Evolutionary conservation across 2,329 filamentous ascomycete species (phyloP).

Genomic region (Colletotrichum sojae): DNA sequence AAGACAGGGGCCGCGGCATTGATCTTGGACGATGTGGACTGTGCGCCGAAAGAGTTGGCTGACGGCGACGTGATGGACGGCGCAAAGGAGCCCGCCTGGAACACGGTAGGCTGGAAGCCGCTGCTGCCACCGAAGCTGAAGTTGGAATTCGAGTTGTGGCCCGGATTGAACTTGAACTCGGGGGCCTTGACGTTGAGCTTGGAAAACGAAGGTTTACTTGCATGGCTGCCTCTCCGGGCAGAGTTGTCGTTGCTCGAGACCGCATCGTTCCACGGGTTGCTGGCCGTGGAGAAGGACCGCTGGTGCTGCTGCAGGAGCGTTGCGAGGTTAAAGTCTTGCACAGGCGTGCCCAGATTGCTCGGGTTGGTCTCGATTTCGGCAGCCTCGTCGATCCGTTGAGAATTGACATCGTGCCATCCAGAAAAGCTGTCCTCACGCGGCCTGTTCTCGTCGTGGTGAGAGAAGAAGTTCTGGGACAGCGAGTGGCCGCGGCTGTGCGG

Average conservation of each 20-base stretch:
- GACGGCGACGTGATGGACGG: constrained; percentile 52
- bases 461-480: constrained; percentile 76
- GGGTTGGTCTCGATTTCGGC: constrained; percentile 82
- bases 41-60: constrained; percentile 56
- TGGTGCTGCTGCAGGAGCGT: constrained; percentile 63
- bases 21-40: constrained; percentile 67
- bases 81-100: constrained; percentile 55
- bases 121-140: constrained; percentile 65
- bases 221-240: constrained; percentile 67
- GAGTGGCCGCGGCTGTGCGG: constrained; percentile 83
- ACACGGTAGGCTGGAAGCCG: constrained; percentile 64
- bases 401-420: constrained; percentile 57
- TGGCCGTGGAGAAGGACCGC: constrained; percentile 68
- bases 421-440: constrained; percentile 51
- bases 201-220: constrained; percentile 79
- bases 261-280: constrained; percentile 75
- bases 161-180: constrained; percentile 84
- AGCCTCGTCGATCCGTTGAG: constrained; percentile 63
- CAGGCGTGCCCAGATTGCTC: constrained; percentile 78
- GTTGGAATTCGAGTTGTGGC: constrained; percentile 64
- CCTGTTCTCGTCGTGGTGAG: constrained; percentile 66
- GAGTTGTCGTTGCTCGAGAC: constrained; percentile 56
- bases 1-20: constrained; percentile 81
- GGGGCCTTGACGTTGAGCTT: constrained; percentile 91
- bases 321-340: constrained; percentile 64